Evolutionary conservation across 441 rosid species (phyloP).

Genomic region (Gossypium schwendimanii): DNA sequence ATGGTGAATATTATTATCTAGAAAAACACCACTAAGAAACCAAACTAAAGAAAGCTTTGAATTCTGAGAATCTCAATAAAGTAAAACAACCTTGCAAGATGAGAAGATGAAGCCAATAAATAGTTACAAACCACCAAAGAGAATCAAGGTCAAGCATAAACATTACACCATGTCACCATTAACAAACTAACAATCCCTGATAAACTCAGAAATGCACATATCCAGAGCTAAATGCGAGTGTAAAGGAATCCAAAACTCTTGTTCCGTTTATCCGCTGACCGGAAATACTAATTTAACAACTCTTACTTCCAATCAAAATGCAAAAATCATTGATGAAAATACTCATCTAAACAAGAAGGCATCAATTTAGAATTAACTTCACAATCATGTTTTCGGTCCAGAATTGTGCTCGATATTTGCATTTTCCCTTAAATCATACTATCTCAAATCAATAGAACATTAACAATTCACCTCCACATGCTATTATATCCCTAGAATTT

Average conservation of each 20-base stretch:
- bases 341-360: not conserved
- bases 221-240: not conserved
- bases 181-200: not conserved
- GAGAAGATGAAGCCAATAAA: not conserved
- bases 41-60: not conserved
- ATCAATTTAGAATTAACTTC: not conserved
- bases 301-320: not conserved
- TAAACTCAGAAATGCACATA: not conserved
- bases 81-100: conserved; percentile 1
- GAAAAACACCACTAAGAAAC: not conserved
- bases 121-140: not conserved
- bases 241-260: not conserved
- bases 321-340: not conserved
- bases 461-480: not conserved
- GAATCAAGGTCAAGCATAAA: not conserved
- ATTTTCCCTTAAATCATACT: not conserved
- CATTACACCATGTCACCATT: not conserved
- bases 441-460: not conserved
- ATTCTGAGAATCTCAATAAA: not conserved
- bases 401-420: not conserved
- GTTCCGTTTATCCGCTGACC: not conserved
- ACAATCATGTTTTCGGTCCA: not conserved
- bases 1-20: not conserved
- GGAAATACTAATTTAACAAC: not conserved
- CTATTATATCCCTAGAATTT: not conserved